A percentile compares a stretch with the other conserved stretches of the same genome.
phyloP scores from a whole-genome alignment of 495 filamentous ascomycete genomes.

The Penicillium angulare region DNA sequence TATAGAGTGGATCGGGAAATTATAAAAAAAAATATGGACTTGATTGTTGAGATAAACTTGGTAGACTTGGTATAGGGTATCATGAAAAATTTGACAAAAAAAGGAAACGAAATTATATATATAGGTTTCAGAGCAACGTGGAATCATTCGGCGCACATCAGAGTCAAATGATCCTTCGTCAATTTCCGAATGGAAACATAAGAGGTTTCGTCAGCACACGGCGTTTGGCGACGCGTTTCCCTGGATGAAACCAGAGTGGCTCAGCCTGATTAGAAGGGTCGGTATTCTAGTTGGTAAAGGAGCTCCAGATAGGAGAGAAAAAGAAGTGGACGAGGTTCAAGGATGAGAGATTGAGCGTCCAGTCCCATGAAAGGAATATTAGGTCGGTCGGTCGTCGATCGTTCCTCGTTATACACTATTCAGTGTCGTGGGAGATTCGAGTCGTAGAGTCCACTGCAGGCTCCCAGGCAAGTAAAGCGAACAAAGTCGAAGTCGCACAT shows the following conservation, averaged over 20 bases:
- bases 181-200: slow-evolving; percentile 50
- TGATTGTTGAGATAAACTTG: not conserved
- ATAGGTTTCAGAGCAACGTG: not conserved
- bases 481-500: slow-evolving; percentile 14
- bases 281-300: slow-evolving; percentile 56
- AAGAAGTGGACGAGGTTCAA: slow-evolving; percentile 8
- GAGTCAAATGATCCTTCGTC: slow-evolving; percentile 8
- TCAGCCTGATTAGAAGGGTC: no score
- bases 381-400: not conserved
- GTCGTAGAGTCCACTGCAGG: not conserved
- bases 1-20: no score
- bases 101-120: slow-evolving; percentile 1
- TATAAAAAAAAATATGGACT: no score
- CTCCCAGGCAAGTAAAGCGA: slow-evolving; percentile 3
- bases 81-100: slow-evolving; percentile 14
- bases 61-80: slow-evolving; percentile 5
- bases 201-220: slow-evolving; percentile 35
- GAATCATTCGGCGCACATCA: slow-evolving; percentile 16
- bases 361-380: slow-evolving; percentile 15
- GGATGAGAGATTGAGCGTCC: slow-evolving; percentile 12
- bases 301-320: slow-evolving; percentile 50
- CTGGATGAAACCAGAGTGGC: slow-evolving; percentile 74
- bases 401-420: not conserved
- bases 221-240: slow-evolving; percentile 54
- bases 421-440: not conserved